Percentiles rank a stretch among this genome's conserved stretches.
phyloP scores from a whole-genome alignment of 108 stramenopile species.

The Aurantiochytrium sp. region DNA sequence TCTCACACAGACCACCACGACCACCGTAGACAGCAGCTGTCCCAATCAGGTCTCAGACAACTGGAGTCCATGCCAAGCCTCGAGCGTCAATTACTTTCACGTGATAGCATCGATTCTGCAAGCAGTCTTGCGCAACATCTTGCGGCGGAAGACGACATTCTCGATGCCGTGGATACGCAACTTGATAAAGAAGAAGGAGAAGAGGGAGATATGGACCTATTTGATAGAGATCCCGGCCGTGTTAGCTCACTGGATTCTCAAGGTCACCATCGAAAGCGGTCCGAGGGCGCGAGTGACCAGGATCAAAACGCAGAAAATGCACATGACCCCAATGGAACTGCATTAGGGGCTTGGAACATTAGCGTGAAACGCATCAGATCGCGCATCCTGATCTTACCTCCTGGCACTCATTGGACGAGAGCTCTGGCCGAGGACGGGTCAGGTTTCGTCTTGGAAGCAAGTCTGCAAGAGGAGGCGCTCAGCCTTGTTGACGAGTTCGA shows the following conservation, averaged over 20 bases:
- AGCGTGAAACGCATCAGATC: background rate
- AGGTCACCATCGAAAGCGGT: no score
- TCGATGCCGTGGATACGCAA: background rate
- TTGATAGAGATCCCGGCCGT: no score
- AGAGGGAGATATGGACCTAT: no score
- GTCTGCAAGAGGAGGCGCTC: background rate
- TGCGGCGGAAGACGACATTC: background rate
- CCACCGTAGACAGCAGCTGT: no score
- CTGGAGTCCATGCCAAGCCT: no score
- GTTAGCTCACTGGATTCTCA: no score
- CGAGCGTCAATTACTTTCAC: no score
- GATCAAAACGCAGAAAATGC: background rate
- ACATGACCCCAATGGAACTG: no score
- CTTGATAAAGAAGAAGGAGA: background rate
- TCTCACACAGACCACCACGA: no score
- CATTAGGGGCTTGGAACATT: background rate
- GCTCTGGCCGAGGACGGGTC: background rate
- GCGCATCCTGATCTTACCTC: background rate
- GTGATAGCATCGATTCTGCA: no score
- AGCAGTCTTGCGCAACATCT: background rate
- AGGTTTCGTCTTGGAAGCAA: background rate
- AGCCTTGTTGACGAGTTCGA: background rate
- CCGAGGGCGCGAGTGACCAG: no score
- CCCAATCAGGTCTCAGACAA: no score
- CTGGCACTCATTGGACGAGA: background rate